Conservation (phyloP, 2,329 filamentous ascomycete genomes). For the Penicillium sp. region DNA sequence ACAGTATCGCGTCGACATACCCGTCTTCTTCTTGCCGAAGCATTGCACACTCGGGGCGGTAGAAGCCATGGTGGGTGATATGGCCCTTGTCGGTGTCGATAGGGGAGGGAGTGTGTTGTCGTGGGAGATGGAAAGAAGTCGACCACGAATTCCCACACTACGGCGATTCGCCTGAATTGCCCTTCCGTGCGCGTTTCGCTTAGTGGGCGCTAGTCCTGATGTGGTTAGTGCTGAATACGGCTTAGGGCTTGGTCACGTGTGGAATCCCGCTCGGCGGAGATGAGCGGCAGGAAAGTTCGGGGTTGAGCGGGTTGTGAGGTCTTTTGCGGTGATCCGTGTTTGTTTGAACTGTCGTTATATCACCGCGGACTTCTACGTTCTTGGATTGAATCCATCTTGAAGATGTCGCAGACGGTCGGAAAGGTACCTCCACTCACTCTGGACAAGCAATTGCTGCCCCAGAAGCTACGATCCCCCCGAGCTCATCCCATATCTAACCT, state of each 20-base stretch:
- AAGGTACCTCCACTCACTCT: conserved; percentile 38
- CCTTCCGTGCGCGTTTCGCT: conserved; percentile 50
- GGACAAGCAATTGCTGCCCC: not conserved
- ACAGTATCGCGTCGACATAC: conserved; percentile 39
- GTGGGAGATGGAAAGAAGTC: conserved; percentile 40
- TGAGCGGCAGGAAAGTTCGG: conserved; percentile 20
- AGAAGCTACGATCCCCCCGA: not conserved
- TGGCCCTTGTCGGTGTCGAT: conserved; percentile 48
- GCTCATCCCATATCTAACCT: conserved; percentile 6
- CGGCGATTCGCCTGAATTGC: conserved; percentile 37
- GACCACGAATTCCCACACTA: conserved; percentile 32
- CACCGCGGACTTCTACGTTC: not conserved
- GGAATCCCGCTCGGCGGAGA: conserved; percentile 17
- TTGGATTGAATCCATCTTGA: conserved; percentile 14
- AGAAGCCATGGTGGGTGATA: conserved; percentile 68
- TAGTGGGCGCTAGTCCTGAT: conserved; percentile 35
- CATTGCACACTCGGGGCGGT: conserved; percentile 81
- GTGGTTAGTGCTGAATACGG: conserved; percentile 18
- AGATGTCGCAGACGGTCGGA: conserved; percentile 52
- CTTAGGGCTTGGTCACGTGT: conserved; percentile 41
- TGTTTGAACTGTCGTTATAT: conserved; percentile 14
- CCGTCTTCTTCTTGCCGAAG: conserved; percentile 98
- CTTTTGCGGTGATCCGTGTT: conserved; percentile 11
- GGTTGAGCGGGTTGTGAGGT: conserved; percentile 11
- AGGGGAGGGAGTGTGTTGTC: conserved; percentile 45